Percentiles rank a stretch among this genome's conserved stretches.
Conservation (phyloP, 1,139 yeast species). For the Candida smagusa region DNA sequence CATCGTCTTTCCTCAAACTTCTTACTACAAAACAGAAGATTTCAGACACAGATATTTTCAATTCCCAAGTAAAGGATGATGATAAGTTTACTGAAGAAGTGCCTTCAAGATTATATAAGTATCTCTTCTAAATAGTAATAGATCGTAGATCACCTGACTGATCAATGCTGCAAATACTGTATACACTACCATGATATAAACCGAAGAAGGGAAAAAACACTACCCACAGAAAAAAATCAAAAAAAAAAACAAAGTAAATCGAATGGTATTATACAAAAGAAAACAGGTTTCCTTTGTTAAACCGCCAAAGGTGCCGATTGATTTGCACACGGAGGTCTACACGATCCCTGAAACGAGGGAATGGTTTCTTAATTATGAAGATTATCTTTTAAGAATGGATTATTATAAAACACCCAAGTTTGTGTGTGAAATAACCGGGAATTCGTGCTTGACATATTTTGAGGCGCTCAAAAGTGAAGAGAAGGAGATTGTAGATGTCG, state of each 20-base stretch:
- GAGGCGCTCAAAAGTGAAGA: constrained; percentile 83
- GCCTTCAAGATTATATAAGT: background rate
- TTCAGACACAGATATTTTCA: background rate
- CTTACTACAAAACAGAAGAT: too few relatives aligned
- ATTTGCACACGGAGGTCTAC: constrained; percentile 62
- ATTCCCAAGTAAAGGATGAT: background rate
- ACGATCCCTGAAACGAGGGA: constrained; percentile 80
- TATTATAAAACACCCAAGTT: constrained; percentile 74
- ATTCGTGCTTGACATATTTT: constrained; percentile 83
- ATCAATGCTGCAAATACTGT: background rate
- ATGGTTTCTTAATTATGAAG: constrained; percentile 78
- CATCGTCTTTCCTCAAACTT: too few relatives aligned
- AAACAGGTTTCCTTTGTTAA: constrained; percentile 61
- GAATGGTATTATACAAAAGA: constrained; percentile 68
- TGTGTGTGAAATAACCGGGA: constrained; percentile 95
- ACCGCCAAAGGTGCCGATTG: constrained; percentile 55
- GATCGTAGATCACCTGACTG: too few relatives aligned
- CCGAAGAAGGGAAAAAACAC: constrained; percentile 2
- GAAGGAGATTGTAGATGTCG: constrained; percentile 66
- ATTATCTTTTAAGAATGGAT: constrained; percentile 66
- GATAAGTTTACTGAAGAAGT: background rate
- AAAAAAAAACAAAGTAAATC: constrained; percentile 1
- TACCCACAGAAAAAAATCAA: constrained; percentile 1
- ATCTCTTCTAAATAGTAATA: background rate
- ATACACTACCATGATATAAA: constrained; percentile 3